Evolutionary conservation across 2,329 filamentous ascomycete species (phyloP).

Genomic region (Aspergillus melleus): DNA sequence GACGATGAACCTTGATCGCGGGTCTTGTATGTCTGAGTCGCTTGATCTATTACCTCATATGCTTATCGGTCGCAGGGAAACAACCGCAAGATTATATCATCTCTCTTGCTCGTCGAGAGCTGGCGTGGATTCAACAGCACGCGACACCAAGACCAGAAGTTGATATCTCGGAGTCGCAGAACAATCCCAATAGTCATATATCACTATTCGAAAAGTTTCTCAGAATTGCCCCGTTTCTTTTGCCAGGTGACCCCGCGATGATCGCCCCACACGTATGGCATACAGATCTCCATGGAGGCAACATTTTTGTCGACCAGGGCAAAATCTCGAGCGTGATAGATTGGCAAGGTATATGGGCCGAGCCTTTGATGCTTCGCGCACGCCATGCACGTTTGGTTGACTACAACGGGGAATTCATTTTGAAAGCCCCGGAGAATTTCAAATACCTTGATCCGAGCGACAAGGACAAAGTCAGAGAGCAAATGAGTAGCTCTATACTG

Average conservation of each 20-base stretch:
- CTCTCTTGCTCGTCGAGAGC: slow-evolving; percentile 34
- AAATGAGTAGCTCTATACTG: slow-evolving; percentile 24
- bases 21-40: slow-evolving; percentile 37
- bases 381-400: slow-evolving; percentile 23
- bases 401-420: slow-evolving; percentile 26
- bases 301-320: slow-evolving; percentile 40
- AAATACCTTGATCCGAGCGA: slow-evolving; percentile 15
- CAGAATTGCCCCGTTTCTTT: slow-evolving; percentile 29
- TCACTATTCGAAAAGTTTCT: slow-evolving; percentile 36
- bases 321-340: slow-evolving; percentile 44
- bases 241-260: slow-evolving; percentile 25
- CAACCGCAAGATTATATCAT: slow-evolving; percentile 32
- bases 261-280: slow-evolving; percentile 40
- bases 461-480: slow-evolving; percentile 14
- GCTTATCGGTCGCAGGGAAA: slow-evolving; percentile 26
- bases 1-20: slow-evolving; percentile 37
- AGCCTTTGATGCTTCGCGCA: slow-evolving; percentile 26
- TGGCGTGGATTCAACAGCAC: slow-evolving; percentile 34
- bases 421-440: slow-evolving; percentile 26
- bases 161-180: slow-evolving; percentile 27
- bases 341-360: slow-evolving; percentile 41
- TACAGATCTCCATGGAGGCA: slow-evolving; percentile 39
- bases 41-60: slow-evolving; percentile 4
- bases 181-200: slow-evolving; percentile 32
- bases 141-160: slow-evolving; percentile 22